A percentile compares a stretch with the other conserved stretches of the same genome.
phyloP scores from a whole-genome alignment of 495 filamentous ascomycete genomes.

The Aspergillus steynii region DNA sequence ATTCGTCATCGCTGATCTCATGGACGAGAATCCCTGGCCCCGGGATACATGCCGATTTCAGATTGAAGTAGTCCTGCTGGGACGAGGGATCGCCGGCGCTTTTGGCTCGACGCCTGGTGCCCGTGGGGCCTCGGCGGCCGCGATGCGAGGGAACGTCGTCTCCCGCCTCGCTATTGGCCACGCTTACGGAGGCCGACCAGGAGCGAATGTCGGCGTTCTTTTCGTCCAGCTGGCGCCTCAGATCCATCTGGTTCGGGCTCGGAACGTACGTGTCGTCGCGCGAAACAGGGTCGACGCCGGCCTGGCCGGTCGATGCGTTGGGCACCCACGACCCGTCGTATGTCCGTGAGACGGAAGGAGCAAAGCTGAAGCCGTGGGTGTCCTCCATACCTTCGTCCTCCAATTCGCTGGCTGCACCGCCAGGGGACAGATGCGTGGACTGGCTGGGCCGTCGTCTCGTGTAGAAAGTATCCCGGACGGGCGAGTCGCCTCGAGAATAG shows the following conservation, averaged over 20 bases:
- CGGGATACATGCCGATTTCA: conserved; percentile 32
- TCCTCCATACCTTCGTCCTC: conserved; percentile 28
- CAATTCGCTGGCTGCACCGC: conserved; percentile 27
- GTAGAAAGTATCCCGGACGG: conserved; percentile 28
- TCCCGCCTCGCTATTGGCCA: conserved; percentile 41
- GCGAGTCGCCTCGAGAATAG: conserved; percentile 52
- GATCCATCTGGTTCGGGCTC: conserved; percentile 48
- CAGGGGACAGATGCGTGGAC: conserved; percentile 43
- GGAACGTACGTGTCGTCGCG: conserved; percentile 40
- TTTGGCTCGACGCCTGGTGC: conserved; percentile 42
- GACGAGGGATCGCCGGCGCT: conserved; percentile 48
- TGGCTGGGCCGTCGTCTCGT: conserved; percentile 34
- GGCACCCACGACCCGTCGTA: conserved; percentile 37
- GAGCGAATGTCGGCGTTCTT: conserved; percentile 46
- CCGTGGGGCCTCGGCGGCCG: conserved; percentile 20
- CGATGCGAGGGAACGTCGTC: conserved; percentile 28
- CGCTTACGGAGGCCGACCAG: conserved; percentile 47
- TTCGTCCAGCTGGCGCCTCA: conserved; percentile 37
- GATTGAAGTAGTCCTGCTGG: conserved; percentile 44
- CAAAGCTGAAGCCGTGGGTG: conserved; percentile 12
- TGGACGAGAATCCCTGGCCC: conserved; percentile 49
- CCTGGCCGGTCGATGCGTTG: conserved; percentile 29
- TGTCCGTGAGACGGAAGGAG: conserved; percentile 25
- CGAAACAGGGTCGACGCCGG: conserved; percentile 41
- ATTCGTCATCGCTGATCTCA: conserved; percentile 44